Percentiles rank a stretch among this genome's conserved stretches.
Evolutionary conservation across 31 red algal species (phyloP).

Genomic region (Bonnemaisonia californica): DNA sequence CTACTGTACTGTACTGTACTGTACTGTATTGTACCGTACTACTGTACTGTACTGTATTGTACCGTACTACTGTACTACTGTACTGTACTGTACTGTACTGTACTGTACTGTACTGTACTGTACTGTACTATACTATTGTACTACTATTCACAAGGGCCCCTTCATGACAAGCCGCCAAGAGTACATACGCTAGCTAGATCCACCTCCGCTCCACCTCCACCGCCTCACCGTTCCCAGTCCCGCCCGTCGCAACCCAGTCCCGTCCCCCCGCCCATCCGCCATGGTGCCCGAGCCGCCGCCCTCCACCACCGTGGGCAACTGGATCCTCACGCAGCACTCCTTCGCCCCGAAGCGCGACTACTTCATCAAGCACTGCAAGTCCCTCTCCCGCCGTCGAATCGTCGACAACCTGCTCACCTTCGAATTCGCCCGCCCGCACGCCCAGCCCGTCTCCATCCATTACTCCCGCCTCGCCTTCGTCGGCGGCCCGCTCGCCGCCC

Average conservation of each 20-base stretch:
- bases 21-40: too few species aligned
- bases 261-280: too few species aligned
- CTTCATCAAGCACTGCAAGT: slow-evolving; percentile 46
- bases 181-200: too few species aligned
- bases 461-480: slow-evolving; percentile 56
- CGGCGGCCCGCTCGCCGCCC: slow-evolving; percentile 54
- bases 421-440: slow-evolving; percentile 9
- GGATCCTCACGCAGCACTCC: slow-evolving; percentile 54
- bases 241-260: neutral
- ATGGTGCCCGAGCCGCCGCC: too few species aligned
- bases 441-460: slow-evolving; percentile 52
- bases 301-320: slow-evolving; percentile 65
- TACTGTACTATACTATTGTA: too few species aligned
- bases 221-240: neutral
- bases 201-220: neutral
- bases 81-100: too few species aligned
- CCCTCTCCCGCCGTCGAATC: slow-evolving; percentile 46
- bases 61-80: too few species aligned
- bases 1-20: too few species aligned
- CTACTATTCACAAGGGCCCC: too few species aligned
- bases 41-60: too few species aligned
- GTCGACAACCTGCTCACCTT: slow-evolving; percentile 68
- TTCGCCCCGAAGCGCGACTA: slow-evolving; percentile 68
- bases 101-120: too few species aligned
- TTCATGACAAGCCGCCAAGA: too few species aligned